These are phyloP conservation scores for Echria macrotheca DNA, from an alignment of 495 filamentous ascomycete genomes.

Conservation along the genomic window DNA sequence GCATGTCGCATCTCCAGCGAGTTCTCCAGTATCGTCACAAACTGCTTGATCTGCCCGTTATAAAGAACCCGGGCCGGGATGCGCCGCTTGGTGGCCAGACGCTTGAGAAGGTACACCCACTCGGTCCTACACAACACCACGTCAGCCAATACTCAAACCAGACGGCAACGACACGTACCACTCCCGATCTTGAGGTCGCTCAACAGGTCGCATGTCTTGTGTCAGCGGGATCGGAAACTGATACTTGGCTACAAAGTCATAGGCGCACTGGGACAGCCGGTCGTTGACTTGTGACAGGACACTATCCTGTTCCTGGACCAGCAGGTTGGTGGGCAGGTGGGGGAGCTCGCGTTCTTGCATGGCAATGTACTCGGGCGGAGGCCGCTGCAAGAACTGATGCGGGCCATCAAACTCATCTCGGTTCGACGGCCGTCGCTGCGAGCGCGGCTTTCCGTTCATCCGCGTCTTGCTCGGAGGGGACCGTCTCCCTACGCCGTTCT, in stretches of 20 bases:
- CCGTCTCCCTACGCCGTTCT: constrained; percentile 29
- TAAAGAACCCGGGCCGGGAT: constrained; percentile 79
- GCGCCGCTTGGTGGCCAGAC: constrained; percentile 75
- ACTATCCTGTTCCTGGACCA: constrained; percentile 77
- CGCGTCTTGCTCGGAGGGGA: constrained; percentile 36
- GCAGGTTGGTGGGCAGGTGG: constrained; percentile 73
- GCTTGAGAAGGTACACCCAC: constrained; percentile 84
- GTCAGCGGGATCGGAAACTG: constrained; percentile 78
- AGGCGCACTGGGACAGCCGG: constrained; percentile 75
- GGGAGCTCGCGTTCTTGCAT: constrained; percentile 74
- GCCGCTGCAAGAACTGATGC: constrained; percentile 68
- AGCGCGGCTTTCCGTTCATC: constrained; percentile 46
- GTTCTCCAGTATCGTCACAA: constrained; percentile 77
- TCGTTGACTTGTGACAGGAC: constrained; percentile 77
- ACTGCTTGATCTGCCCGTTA: constrained; percentile 84
- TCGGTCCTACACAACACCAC: constrained; percentile 50
- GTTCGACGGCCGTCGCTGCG: constrained; percentile 70
- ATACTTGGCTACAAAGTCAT: constrained; percentile 84
- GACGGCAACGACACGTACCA: constrained; percentile 34
- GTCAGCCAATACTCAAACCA: not conserved
- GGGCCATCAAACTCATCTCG: constrained; percentile 86
- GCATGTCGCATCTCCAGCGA: constrained; percentile 76
- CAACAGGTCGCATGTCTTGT: constrained; percentile 76
- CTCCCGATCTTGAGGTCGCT: constrained; percentile 72
- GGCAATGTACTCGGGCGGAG: constrained; percentile 58